Conservation (phyloP, 495 filamentous ascomycete genomes). For the Neurospora sp. region DNA sequence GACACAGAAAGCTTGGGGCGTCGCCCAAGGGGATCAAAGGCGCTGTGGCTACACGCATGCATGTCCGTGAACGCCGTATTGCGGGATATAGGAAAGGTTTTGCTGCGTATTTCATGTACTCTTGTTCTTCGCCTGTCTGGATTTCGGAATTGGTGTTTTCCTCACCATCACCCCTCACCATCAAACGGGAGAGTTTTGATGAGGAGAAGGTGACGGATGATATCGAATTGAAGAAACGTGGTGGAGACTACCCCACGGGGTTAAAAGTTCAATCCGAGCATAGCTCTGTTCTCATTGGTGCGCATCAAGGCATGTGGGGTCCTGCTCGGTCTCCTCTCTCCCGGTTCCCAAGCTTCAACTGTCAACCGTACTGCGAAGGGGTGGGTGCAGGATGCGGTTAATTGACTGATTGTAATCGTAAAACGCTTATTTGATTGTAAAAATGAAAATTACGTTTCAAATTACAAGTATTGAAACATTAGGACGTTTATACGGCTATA, state of each 20-base stretch:
- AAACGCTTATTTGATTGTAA: too few species aligned
- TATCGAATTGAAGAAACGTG: neutral
- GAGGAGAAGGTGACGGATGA: neutral
- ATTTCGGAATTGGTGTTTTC: neutral
- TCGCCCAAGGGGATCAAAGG: neutral
- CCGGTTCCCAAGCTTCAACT: neutral
- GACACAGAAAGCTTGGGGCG: neutral
- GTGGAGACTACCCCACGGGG: neutral
- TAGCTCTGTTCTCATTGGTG: neutral
- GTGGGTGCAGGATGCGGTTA: too few species aligned
- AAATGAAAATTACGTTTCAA: too few species aligned
- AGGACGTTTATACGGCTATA: too few species aligned
- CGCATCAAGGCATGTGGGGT: neutral
- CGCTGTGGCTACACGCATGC: neutral
- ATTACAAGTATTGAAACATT: too few species aligned
- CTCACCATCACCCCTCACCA: neutral
- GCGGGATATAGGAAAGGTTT: neutral
- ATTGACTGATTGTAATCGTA: too few species aligned
- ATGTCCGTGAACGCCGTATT: neutral
- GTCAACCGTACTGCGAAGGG: too few species aligned
- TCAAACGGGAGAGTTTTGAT: neutral
- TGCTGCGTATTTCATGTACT: neutral
- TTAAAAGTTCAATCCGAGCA: neutral
- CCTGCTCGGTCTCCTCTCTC: neutral
- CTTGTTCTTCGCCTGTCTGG: neutral